Evolutionary conservation across 345 rosid species (phyloP), one percentile per base, ranked within the genome.

Genomic region (Brassica carinata): DNA sequence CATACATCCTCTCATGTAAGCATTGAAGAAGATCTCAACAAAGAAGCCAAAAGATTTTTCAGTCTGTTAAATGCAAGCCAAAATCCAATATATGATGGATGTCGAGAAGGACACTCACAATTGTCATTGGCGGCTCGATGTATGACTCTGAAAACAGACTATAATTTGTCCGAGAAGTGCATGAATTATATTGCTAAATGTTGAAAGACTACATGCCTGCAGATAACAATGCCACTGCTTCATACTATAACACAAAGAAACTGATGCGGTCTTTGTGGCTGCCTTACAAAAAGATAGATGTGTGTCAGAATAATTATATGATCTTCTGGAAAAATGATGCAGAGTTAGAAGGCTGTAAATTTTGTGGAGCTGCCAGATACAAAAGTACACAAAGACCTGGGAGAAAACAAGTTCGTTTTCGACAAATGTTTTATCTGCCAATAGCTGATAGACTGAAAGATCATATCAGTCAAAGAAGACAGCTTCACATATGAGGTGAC

Each of bases 121-220:
- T 29, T 70, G n/a, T 70, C 74, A 70, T 8, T 70, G 8, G 63
- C 63, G 0, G 3, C 61, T 69, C 13, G 61, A 23, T 34, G 51
- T 43, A 11, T 34, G 15, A 5, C 53, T 11, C 8, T 72, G 2
- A 72, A 57, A 48, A 68, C 34, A 38, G 10, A 38, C 5, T 67
- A 67, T 40, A 67, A 67, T 5, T 67, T 67, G 45, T 40, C 57
- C 5, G 31, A 67, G 5, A 67, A 67, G 23, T 67, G 57, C 57
- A 67, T 40, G 57, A 33, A 67, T 67, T 38, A 14, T 8, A 67
- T 67, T 67, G 55, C 57, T 27, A 70, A n/a, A 48, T 70, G 73
- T 13, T 70, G 62, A 70, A 26, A 27, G 62, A 48, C 7, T 70
- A 70, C 40, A 48, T 70, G 38, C 62, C 43, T 14, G 10, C 4